Evolutionary conservation across 2,329 filamentous ascomycete species (phyloP).

Genomic region (Ceratocystis cacaofunesta): DNA sequence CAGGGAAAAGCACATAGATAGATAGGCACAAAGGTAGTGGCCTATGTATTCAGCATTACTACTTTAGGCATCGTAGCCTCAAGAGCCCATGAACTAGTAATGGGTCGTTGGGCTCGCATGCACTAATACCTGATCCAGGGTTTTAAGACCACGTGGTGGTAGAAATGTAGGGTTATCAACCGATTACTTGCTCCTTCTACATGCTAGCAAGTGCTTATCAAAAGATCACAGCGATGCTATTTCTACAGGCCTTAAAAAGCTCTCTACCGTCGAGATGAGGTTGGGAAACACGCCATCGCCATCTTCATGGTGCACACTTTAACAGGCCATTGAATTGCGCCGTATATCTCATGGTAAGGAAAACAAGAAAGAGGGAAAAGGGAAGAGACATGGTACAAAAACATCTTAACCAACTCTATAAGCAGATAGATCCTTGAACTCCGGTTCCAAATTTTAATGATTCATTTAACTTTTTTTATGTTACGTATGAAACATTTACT

Average conservation of each 20-base stretch:
- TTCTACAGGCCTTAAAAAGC: background rate
- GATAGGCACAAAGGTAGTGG: background rate
- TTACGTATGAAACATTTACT: slow-evolving; percentile 33
- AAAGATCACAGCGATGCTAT: background rate
- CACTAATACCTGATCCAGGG: too few relatives aligned
- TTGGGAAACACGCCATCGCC: background rate
- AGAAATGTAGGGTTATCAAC: too few relatives aligned
- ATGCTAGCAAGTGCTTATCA: background rate
- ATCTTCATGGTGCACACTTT: background rate
- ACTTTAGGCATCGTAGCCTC: too few relatives aligned
- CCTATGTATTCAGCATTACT: too few relatives aligned
- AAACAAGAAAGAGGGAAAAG: slow-evolving; percentile 1
- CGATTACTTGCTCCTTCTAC: too few relatives aligned
- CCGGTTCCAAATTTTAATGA: slow-evolving; percentile 11
- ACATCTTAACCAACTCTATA: slow-evolving; percentile 7
- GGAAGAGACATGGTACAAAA: slow-evolving; percentile 1
- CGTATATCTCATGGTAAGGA: slow-evolving; percentile 1
- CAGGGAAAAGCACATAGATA: background rate
- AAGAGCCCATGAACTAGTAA: too few relatives aligned
- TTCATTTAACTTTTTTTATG: slow-evolving; percentile 16
- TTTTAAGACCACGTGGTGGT: too few relatives aligned
- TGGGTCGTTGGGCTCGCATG: too few relatives aligned
- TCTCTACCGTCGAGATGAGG: background rate
- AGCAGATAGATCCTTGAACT: slow-evolving; percentile 11
- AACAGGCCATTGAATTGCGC: background rate